Base-by-base conservation (phyloP, 108 stramenopile species). In the Cyclotella atomus region DNA sequence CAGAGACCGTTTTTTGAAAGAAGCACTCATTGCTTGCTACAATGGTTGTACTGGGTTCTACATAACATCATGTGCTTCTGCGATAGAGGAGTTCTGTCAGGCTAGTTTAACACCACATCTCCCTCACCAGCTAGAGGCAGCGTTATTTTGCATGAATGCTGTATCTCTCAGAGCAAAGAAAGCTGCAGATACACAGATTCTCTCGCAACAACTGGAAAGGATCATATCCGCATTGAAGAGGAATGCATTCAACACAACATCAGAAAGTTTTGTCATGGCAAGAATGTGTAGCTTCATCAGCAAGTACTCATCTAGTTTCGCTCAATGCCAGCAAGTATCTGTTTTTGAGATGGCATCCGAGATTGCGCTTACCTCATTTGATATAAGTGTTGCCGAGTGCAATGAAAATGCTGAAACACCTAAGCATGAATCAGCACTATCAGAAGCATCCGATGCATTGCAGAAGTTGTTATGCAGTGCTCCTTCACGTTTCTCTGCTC, bases 11-110 rank as follows among this genome's bases (percentile, higher is more conserved):
- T 74, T 85, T 6, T 59, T 92, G 19, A 70, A 53, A 16, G 83
- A 88, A 25, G 82, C 83, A 5, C 68, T 92, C 45, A 17, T 67
- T 56, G 83, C 85, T 10, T 92, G 89, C 65, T 90, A 73, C 25
- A 49, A 46, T 20, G 57, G 64, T 17, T 83, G 88, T 59, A 24
- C 61, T 34, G 50, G 65, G 50, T 77, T 78, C 41, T 92, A 86
- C 65, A 21, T 90, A 41, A 70, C 83, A 28, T 92, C 91, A 19
- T 92, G 91, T 56, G 66, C 79, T 16, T 76, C 84, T 41, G 91
- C 91, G 29, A 71, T 92, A 32, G 89, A 92, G 78, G 91, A 92
- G 62, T 92, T 92, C 55, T 87, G 89, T 45, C 59, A 73, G 16
- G 66, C 75, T 17, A 64, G 44, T 16, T 43, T 61, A 27, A 55